Evolutionary conservation across 495 filamentous ascomycete species (phyloP), one percentile per base, ranked within the genome.

Genomic region (Neurospora discreta): DNA sequence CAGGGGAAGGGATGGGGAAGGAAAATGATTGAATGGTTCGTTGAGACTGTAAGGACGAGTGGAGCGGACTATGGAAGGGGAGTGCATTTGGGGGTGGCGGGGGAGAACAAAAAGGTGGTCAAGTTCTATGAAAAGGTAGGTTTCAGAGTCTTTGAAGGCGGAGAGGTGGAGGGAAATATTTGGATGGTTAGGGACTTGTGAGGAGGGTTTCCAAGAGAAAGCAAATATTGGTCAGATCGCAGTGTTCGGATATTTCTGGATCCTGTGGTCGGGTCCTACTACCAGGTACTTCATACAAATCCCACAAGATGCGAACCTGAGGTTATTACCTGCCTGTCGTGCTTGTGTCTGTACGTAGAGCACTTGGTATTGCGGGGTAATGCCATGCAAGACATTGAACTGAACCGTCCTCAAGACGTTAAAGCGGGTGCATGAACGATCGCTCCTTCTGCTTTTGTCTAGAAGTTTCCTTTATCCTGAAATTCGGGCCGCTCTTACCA

Each of bases 41-140:
- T 82, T 0, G 74, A 75, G 68, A 73, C 68, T 16, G 77, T 86
- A 68, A 78, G 73, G 69, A 70, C 70, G 68, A n/a, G 38, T 39
- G 70, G 41, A 52, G 69, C n/a, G 65, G 74, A 79, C 30, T 71
- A 69, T 52, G 81, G 80, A 11, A 78, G 69, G 70, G 82, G 82
- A 23, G 73, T 81, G 3, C 77, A 82, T 60, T 67, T 83, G 42
- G 83, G 81, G 1, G 76, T 82, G 0, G 74, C 77, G 8, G 79
- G 75, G 42, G 83, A 84, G 75, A 84, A 84, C 72, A 74, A 69
- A 0, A 81, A 82, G 77, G 83, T 83, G 10, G 81, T 84, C 40
- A 46, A 69, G 70, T 84, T 84, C 70, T 84, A 84, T 72, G 80
- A 84, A 72, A 75, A 70, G 74, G 68, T 80, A n/a, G 82, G 82